Percentiles rank a stretch among this genome's conserved stretches.
phyloP scores from a whole-genome alignment of 208 protist genomes.

The Crithidia sp. region DNA sequence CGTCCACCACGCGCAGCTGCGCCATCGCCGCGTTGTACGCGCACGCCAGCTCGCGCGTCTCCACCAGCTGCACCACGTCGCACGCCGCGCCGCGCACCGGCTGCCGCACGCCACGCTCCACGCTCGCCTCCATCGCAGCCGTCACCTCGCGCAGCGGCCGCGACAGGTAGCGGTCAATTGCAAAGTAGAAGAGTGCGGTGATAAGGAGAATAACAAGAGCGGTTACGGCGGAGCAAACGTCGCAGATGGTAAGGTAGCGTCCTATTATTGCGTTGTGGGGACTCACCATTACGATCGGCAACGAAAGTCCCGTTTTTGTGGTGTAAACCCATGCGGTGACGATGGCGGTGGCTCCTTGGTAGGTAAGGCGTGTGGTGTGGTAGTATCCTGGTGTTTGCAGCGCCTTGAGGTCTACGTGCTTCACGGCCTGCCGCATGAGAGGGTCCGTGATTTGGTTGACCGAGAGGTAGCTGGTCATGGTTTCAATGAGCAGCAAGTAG shows the following conservation, averaged over 20 bases:
- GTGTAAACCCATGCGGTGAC: slow-evolving; percentile 17
- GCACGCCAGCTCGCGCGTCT: slow-evolving; percentile 10
- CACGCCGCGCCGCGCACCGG: slow-evolving; percentile 9
- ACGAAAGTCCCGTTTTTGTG: background rate
- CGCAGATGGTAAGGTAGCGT: background rate
- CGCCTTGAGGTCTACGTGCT: slow-evolving; percentile 25
- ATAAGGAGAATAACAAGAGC: background rate
- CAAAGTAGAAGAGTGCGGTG: background rate
- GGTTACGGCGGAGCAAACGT: slow-evolving; percentile 3
- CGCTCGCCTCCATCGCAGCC: slow-evolving; percentile 7
- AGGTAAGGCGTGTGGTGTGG: slow-evolving; percentile 2
- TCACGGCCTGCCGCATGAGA: slow-evolving; percentile 38
- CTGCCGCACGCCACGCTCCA: slow-evolving; percentile 11
- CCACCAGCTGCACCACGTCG: slow-evolving; percentile 9
- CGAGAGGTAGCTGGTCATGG: slow-evolving; percentile 13
- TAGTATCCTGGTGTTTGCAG: slow-evolving; percentile 4
- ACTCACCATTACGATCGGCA: slow-evolving; percentile 19
- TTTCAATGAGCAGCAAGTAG: background rate
- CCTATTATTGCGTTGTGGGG: background rate
- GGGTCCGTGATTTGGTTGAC: slow-evolving; percentile 35
- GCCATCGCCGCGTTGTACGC: slow-evolving; percentile 28
- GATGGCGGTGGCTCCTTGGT: slow-evolving; percentile 3
- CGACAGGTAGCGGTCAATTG: slow-evolving; percentile 11
- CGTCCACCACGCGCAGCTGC: slow-evolving; percentile 30
- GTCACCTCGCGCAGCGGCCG: slow-evolving; percentile 16